Evolutionary conservation across 2,329 filamentous ascomycete species (phyloP), one percentile per base, ranked within the genome.

Genomic region (Colletotrichum simmondsii): DNA sequence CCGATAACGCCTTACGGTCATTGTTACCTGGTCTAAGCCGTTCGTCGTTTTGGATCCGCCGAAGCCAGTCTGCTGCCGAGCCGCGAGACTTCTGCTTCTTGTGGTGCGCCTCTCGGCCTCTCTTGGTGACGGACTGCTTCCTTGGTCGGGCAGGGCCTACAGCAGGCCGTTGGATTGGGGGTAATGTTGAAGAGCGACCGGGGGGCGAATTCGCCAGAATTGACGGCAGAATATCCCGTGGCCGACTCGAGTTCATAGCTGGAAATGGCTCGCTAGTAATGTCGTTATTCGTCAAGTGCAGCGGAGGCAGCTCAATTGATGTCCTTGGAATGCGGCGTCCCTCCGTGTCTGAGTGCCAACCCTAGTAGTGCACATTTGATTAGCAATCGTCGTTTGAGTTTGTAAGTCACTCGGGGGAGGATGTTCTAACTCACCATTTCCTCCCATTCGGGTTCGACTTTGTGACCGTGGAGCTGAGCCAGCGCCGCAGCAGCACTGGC

Each of bases 101-200:
- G 78, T 98, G 95, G 79, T 94, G 94, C 56, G 89, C 86, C 77
- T 93, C 92, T 69, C 93, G 89, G 52, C 92, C 91, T 76, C 93
- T 91, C 81, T 97, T 95, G 8, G 93, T 93, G 73, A 98, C 90
- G 2, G 95, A 98, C 75, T 94, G 93, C 83, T 97, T 98, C 75
- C 95, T 91, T 54, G 94, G 92, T 68, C 95, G 89, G 68, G 88
- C 91, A 26, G 91, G 88, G 53, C 93, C 94, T 52, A 94, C 85
- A 54, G 91, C 85, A 54, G 91, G 89, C 72, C 94, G 89, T 77
- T 97, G 94, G 63, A 96, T 89, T 4, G 95, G 95, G 32, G 95
- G 95, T 28, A 98, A 87, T 0, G 95, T 98, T 1, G 95, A 95
- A 16, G 95, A 97, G 75, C 95, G 93, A 67, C 93, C 94, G 7